These are phyloP conservation scores for Stagonosporopsis rhizophila DNA, from an alignment of 2,329 filamentous ascomycete species.

Conservation along the genomic window DNA sequence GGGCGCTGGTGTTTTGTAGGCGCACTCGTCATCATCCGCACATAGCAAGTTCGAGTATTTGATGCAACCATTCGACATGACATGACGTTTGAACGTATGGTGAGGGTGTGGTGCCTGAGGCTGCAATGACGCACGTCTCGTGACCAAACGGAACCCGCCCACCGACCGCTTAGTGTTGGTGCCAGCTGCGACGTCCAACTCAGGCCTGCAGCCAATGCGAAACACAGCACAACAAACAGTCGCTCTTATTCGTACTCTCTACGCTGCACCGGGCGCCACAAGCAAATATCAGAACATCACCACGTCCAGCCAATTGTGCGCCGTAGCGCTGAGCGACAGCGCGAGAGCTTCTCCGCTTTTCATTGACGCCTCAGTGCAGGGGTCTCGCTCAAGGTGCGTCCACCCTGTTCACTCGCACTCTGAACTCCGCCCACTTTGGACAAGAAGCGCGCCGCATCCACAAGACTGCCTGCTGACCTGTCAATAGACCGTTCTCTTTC, in stretches of 20 bases:
- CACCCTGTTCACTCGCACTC: slow-evolving; percentile 36
- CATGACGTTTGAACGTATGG: too few species aligned
- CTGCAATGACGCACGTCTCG: slow-evolving; percentile 11
- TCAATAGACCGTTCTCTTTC: not conserved
- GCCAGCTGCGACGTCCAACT: slow-evolving; percentile 11
- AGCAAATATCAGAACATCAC: slow-evolving; percentile 3
- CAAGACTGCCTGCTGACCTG: not conserved
- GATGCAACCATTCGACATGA: not conserved
- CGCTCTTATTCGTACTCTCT: slow-evolving; percentile 23
- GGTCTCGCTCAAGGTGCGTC: slow-evolving; percentile 28
- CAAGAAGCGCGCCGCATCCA: slow-evolving; percentile 5
- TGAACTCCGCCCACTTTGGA: slow-evolving; percentile 24
- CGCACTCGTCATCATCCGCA: slow-evolving; percentile 3
- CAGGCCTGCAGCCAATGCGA: slow-evolving; percentile 14
- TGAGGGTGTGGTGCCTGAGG: not conserved
- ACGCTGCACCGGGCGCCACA: slow-evolving; percentile 12
- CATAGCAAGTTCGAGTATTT: not conserved
- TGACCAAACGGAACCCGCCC: not conserved
- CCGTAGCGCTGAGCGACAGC: slow-evolving; percentile 9
- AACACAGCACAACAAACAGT: slow-evolving; percentile 34
- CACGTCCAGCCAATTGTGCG: slow-evolving; percentile 14
- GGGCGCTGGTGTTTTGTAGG: slow-evolving; percentile 15
- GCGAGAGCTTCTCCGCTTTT: slow-evolving; percentile 36
- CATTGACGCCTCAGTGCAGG: slow-evolving; percentile 35
- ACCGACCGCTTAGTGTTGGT: slow-evolving; percentile 7